These are phyloP conservation scores for Eutrema salsugineum DNA, from an alignment of 441 rosid species.

Conservation along the genomic window DNA sequence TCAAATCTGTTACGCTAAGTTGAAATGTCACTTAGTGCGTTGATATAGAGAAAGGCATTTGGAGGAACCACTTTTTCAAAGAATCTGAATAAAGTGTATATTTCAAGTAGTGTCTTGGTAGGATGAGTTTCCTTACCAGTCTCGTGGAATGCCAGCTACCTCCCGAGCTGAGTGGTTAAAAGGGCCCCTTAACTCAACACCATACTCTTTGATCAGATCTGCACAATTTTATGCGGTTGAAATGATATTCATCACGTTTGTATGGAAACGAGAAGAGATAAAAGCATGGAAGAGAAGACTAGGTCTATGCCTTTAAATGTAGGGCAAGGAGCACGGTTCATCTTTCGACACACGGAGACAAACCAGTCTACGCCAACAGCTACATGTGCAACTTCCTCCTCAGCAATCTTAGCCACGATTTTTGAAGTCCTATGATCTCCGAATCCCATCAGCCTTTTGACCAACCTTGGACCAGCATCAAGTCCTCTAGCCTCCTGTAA, in stretches of 20 bases:
- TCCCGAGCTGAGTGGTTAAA: constrained; percentile 87
- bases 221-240: constrained; percentile 18
- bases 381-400: constrained; percentile 94
- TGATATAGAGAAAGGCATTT: neutral
- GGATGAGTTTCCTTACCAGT: constrained; percentile 50
- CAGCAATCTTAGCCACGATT: constrained; percentile 71
- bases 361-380: constrained; percentile 94
- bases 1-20: neutral
- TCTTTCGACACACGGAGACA: constrained; percentile 60
- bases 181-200: constrained; percentile 88
- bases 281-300: neutral
- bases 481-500: constrained; percentile 93
- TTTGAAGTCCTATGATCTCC: constrained; percentile 77
- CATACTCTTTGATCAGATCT: constrained; percentile 74
- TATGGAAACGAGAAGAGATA: neutral
- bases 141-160: constrained; percentile 86
- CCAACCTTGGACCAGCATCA: constrained; percentile 95
- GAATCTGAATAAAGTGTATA: neutral
- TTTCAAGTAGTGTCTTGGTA: neutral
- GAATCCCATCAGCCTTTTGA: constrained; percentile 68
- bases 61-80: neutral
- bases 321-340: constrained; percentile 67
- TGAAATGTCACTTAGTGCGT: neutral
- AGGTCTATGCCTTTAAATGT: constrained; percentile 67
- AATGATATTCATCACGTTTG: constrained; percentile 18